Base-by-base conservation (phyloP, 2,329 filamentous ascomycete species). In the Aspergillus sp. region DNA sequence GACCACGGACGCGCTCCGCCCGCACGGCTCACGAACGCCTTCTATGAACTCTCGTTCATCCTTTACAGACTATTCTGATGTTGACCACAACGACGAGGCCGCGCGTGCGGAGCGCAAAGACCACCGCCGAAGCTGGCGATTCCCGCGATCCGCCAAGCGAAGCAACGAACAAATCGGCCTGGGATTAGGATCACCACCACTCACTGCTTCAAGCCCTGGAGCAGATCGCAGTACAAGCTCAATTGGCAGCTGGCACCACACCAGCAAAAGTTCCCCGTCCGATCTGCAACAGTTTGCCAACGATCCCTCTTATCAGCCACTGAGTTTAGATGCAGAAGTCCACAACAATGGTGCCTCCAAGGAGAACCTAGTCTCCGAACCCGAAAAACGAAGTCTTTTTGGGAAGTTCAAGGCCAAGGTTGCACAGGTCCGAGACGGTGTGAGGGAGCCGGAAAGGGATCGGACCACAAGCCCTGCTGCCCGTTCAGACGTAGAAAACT, bases 51-150 rank as follows among this genome's bases (percentile, higher is more conserved):
- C 92, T 11, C 84, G 84, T 50, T 86, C 85, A 0, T 87, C 85
- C 3, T 82, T 88, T 66, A 95, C 94, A 25, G 93, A 96, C 67
- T 87, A 89, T 23, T 96, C 92, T 0, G 93, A 97, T 72, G 74
- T 88, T 31, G 93, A 96, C 64, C 88, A 90, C 63, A 76, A 84
- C 9, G 91, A 93, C 30, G 90, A 92, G 38, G 70, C 75, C 22
- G 69, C 74, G 41, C 83, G 83, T 4, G 74, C 77, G 48, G 81
- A 86, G 15, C 88, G 90, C 57, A 88, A 85, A 68, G 88, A 91
- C 57, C 91, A 88, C 76, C 90, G 89, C 71, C 87, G 84, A 61
- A 87, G 90, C 30, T 92, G 92, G 81, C 83, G 93, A 56, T 90
- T 92, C 19, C 88, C 88, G 22, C 84, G 77, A 3, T 74, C 79